A percentile compares a stretch with the other conserved stretches of the same genome.
Evolutionary conservation across 768 basidiomycete species (phyloP).

Genomic region (Leucogyrophana mollusca): DNA sequence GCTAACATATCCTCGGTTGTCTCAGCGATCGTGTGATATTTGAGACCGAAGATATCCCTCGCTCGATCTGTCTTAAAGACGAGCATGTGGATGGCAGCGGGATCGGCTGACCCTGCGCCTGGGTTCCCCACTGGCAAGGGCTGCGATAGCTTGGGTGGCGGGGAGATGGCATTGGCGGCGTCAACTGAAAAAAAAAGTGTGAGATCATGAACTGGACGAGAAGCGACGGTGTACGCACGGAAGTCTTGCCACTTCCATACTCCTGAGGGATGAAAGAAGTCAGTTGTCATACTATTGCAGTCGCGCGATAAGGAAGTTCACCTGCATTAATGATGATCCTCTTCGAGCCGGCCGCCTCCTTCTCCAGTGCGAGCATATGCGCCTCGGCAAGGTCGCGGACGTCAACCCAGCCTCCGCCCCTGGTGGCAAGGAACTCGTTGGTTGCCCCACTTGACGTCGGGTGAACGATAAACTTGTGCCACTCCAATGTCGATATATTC

Average conservation of each 20-base stretch:
- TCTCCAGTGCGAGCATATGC: slow-evolving; percentile 46
- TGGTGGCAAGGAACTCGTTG: slow-evolving; percentile 7
- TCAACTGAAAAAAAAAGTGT: slow-evolving; percentile 18
- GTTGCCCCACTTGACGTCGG: slow-evolving; percentile 8
- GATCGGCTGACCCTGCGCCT: slow-evolving; percentile 18
- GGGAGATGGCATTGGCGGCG: slow-evolving; percentile 19
- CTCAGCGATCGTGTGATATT: slow-evolving; percentile 32
- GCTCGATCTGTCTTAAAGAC: slow-evolving; percentile 32
- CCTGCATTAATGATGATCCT: slow-evolving; percentile 45
- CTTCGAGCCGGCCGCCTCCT: slow-evolving; percentile 45
- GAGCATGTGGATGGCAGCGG: slow-evolving; percentile 17
- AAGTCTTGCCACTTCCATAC: neutral
- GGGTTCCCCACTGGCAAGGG: slow-evolving; percentile 22
- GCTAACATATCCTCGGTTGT: slow-evolving; percentile 32
- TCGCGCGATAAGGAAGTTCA: neutral
- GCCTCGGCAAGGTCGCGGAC: slow-evolving; percentile 49
- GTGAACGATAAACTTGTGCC: slow-evolving; percentile 25
- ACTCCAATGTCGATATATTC: slow-evolving; percentile 31
- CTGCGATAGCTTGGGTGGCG: slow-evolving; percentile 14
- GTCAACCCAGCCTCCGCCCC: slow-evolving; percentile 33
- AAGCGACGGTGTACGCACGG: neutral
- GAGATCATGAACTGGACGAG: neutral
- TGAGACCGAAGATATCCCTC: slow-evolving; percentile 33
- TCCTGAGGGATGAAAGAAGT: neutral
- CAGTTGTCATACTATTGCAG: neutral